Base-by-base conservation (phyloP, 2,329 filamentous ascomycete genomes). In the Aspergillus eucalypticola region DNA sequence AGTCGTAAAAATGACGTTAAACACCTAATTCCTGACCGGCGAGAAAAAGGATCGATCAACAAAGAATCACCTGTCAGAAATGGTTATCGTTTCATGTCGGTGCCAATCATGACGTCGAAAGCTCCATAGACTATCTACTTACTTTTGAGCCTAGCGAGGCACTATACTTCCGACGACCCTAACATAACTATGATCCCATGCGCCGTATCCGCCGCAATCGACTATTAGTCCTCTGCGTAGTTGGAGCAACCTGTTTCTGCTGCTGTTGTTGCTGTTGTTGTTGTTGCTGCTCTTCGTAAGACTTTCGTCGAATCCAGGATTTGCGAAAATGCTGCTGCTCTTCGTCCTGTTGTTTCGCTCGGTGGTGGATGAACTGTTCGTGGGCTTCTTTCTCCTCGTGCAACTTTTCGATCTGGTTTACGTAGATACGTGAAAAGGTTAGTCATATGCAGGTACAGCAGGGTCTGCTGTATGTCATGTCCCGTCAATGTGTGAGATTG, bases 271-370 rank as follows among this genome's bases (percentile, higher is more conserved):
- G 46, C 6, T 32, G 53, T 0, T 25, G 23, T 7, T 25, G 23
- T 25, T 23, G 23, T 23, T 23, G 21, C 17, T 60, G 54, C 3
- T 64, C 64, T 17, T 65, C 64, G 8, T 51, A 58, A 17, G 70
- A 70, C 56, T 67, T 64, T 2, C 71, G 67, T 10, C 67, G 63
- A 54, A 64, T 72, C 68, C 71, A 75, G 8, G 70, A 67, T 54
- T 73, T 74, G 42, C 73, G 72, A 57, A 75, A 76, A 59, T 71
- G 68, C n/a, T 62, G 60, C 38, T 69, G 71, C 51, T 76, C 73
- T 10, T 76, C 71, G 5, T 69, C 66, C 38, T 72, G 69, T 55
- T 76, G 73, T 53, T 68, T 70, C 17, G 69, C 66, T 5, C 73
- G 73, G 51, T 68, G 65, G 29, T 68, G 63, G 23, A 73, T 54